A percentile compares a stretch with the other conserved stretches of the same genome.
These are phyloP conservation scores for Cubamyces sp. DNA, from an alignment of 768 basidiomycete genomes.

Conservation along the genomic window DNA sequence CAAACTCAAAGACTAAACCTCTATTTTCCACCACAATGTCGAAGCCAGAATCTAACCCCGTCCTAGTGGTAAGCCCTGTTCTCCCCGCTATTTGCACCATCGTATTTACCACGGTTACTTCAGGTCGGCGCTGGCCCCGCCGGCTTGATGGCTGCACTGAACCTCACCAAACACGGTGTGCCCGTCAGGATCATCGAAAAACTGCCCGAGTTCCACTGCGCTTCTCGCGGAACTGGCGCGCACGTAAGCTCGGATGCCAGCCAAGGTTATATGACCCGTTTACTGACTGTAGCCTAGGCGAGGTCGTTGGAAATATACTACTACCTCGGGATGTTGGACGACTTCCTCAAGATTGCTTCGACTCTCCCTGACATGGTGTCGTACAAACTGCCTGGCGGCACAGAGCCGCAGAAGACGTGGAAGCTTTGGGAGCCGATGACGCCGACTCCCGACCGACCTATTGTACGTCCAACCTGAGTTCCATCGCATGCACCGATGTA, in stretches of 20 bases:
- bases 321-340: conserved; percentile 27
- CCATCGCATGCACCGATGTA: neutral
- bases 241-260: conserved; percentile 25
- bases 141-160: conserved; percentile 27
- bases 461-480: conserved; percentile 16
- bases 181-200: conserved; percentile 32
- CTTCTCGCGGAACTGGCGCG: conserved; percentile 35
- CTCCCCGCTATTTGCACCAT: neutral
- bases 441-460: conserved; percentile 23
- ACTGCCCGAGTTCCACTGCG: conserved; percentile 20
- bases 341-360: conserved; percentile 7
- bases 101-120: neutral
- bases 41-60: neutral
- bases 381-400: conserved; percentile 29
- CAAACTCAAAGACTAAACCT: too few relatives aligned
- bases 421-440: neutral
- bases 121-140: conserved; percentile 32
- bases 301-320: conserved; percentile 28
- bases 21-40: neutral
- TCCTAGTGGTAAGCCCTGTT: neutral
- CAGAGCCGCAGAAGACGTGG: conserved; percentile 15
- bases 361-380: conserved; percentile 9
- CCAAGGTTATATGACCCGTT: too few relatives aligned
- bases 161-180: conserved; percentile 25
- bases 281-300: conserved; percentile 17